These are phyloP conservation scores for Berkeleyomyces basicola DNA, from an alignment of 2,329 filamentous ascomycete species.

Conservation along the genomic window DNA sequence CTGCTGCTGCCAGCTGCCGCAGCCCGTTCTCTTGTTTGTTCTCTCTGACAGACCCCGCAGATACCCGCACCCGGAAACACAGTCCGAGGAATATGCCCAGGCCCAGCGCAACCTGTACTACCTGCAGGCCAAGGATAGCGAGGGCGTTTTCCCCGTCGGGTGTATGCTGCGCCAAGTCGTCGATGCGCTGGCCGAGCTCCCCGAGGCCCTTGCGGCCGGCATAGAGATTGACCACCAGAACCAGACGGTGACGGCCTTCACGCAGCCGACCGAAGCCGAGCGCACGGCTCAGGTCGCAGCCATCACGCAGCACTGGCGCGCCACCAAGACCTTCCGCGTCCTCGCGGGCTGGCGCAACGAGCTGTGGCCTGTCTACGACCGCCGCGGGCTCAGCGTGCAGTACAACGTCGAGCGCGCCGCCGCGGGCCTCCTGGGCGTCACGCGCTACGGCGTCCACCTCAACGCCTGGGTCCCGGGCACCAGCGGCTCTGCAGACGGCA, in stretches of 20 bases:
- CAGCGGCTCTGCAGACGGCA: conserved; percentile 28
- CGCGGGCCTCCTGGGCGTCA: conserved; percentile 55
- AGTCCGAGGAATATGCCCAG: conserved; percentile 37
- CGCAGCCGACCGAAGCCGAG: conserved; percentile 39
- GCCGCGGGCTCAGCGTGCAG: conserved; percentile 38
- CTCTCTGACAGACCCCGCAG: conserved; percentile 25
- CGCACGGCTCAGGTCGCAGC: conserved; percentile 40
- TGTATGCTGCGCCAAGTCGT: conserved; percentile 38
- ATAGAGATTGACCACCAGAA: conserved; percentile 42
- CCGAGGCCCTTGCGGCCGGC: conserved; percentile 34
- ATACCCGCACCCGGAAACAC: conserved; percentile 58
- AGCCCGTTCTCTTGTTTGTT: not conserved
- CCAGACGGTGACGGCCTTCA: conserved; percentile 48
- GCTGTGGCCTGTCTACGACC: conserved; percentile 60
- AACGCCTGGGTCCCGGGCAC: conserved; percentile 45
- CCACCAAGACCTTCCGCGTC: conserved; percentile 54
- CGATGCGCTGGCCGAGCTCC: conserved; percentile 30
- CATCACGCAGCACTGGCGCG: conserved; percentile 51
- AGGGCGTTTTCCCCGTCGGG: conserved; percentile 49
- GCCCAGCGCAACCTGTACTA: conserved; percentile 49
- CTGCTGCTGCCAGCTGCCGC: too few relatives aligned
- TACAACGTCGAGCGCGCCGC: conserved; percentile 66
- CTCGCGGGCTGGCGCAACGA: conserved; percentile 69
- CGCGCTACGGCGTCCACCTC: conserved; percentile 70
- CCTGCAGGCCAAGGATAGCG: conserved; percentile 42